Percentiles rank a stretch among this genome's conserved stretches.
These are phyloP conservation scores for Clitopilus hobsonii DNA, from an alignment of 768 basidiomycete species.

Conservation along the genomic window DNA sequence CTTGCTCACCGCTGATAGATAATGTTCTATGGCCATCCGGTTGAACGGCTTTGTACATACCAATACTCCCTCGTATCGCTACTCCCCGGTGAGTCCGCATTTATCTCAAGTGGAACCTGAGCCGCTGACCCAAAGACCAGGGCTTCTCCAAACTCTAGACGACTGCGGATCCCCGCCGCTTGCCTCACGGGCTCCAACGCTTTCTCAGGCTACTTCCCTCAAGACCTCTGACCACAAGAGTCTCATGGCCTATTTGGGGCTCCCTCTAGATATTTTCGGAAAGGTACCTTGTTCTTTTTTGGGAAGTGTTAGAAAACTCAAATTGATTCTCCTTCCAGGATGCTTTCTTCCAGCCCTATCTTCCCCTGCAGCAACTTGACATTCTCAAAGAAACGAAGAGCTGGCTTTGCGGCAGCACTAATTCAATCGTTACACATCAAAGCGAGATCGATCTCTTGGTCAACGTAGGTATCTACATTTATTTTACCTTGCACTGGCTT, in stretches of 20 bases:
- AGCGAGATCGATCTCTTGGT: conserved; percentile 88
- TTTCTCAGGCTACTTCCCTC: conserved; percentile 69
- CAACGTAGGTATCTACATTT: conserved; percentile 46
- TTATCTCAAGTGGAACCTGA: neutral
- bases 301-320: neutral
- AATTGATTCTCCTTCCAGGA: conserved; percentile 41
- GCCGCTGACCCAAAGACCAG: conserved; percentile 33
- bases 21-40: conserved; percentile 95
- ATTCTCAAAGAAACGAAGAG: conserved; percentile 73
- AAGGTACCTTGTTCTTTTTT: conserved; percentile 41
- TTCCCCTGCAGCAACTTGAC: conserved; percentile 93
- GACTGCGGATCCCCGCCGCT: conserved; percentile 90
- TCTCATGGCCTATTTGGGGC: conserved; percentile 85
- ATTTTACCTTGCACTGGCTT: neutral
- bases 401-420: conserved; percentile 95
- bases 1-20: conserved; percentile 45
- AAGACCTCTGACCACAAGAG: conserved; percentile 87
- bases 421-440: conserved; percentile 91
- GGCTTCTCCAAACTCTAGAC: conserved; percentile 81
- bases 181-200: conserved; percentile 53
- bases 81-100: conserved; percentile 64
- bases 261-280: conserved; percentile 94
- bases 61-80: conserved; percentile 96
- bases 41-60: conserved; percentile 93
- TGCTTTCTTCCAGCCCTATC: conserved; percentile 96